phyloP scores from a whole-genome alignment of 345 rosid genomes.

The Cardamine chenopodiifolia region DNA sequence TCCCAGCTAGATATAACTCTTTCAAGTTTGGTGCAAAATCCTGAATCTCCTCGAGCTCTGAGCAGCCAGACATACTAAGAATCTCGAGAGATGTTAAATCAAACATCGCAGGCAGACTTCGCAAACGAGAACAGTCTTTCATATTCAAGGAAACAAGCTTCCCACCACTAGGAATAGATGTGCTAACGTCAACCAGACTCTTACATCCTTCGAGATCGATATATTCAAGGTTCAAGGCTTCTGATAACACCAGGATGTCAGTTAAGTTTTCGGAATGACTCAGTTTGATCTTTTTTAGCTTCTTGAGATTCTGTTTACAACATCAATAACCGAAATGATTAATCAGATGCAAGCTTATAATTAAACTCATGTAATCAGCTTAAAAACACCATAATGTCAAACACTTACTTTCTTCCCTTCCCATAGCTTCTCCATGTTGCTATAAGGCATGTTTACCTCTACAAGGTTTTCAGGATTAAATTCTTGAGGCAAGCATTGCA shows the following conservation, averaged over 20 bases:
- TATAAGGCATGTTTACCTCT: not conserved
- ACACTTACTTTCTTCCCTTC: conserved; percentile 19
- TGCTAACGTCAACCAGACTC: conserved; percentile 24
- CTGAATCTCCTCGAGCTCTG: not conserved
- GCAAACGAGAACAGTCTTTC: not conserved
- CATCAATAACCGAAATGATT: not conserved
- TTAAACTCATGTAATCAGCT: not conserved
- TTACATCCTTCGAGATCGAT: conserved; percentile 41
- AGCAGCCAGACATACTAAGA: conserved; percentile 23
- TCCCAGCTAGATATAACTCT: not conserved
- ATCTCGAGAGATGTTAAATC: not conserved
- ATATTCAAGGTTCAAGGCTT: conserved; percentile 28
- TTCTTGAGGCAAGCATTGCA: not conserved
- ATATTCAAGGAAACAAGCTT: not conserved
- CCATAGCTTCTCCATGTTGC: conserved; percentile 28
- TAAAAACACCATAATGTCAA: not conserved
- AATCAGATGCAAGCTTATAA: not conserved
- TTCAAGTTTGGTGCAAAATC: conserved; percentile 1
- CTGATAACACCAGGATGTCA: conserved; percentile 23
- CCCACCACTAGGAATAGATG: conserved; percentile 17
- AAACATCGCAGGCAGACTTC: not conserved
- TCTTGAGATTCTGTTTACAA: conserved; percentile 28
- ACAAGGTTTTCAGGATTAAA: conserved; percentile 18
- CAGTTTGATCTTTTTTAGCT: conserved; percentile 21
- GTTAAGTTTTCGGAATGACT: conserved; percentile 18